Evolutionary conservation across 139 green algal genomes (phyloP), one percentile per base, ranked within the genome.

Genomic region (Chlorella sp.): DNA sequence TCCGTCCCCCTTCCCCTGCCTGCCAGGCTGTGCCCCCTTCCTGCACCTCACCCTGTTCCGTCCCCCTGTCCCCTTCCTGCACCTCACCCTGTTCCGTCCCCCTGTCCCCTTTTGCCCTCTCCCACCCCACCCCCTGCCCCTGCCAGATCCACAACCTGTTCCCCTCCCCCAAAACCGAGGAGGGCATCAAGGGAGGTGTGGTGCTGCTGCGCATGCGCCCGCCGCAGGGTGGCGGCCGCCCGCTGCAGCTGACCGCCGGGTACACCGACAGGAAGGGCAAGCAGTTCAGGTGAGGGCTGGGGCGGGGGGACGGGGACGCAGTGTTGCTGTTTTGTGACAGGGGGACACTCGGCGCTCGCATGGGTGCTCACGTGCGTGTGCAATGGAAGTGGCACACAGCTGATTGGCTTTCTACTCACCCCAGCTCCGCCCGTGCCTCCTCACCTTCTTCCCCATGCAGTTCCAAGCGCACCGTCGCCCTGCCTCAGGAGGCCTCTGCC

Each of bases 171-270:
- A 88, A 93, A 71, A 92, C 89, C 22, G 90, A 92, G 68, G 71
- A 90, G 36, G 90, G 88, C 79, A 90, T 93, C 86, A 93, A 89
- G 81, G 90, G 90, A 5, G 90, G 90, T 1, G 90, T 93, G 71
- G 76, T 93, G 69, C 86, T 93, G 39, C 81, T 93, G 66, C 86
- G 90, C 86, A 37, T 93, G 79, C 9, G 2, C 39, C 68, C 81
- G 19, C 88, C 88, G n/a, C n/a, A 36, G 24, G 60, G 18, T 0
- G 78, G 40, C 69, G 64, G 57, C 39, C 30, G 37, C 15, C 89
- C 90, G 21, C 88, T 93, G n/a, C 34, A 15, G 14, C 81, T 93
- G 26, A n/a, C 53, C 4, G 90, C 73, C 30, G 66, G 53, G 32
- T 93, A 93, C 73, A 32, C 21, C 0, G 90, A 93, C 87, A 57